Evolutionary conservation across 1,284 basidiomycete species (phyloP).

Genomic region (Ceratobasidium sp.): DNA sequence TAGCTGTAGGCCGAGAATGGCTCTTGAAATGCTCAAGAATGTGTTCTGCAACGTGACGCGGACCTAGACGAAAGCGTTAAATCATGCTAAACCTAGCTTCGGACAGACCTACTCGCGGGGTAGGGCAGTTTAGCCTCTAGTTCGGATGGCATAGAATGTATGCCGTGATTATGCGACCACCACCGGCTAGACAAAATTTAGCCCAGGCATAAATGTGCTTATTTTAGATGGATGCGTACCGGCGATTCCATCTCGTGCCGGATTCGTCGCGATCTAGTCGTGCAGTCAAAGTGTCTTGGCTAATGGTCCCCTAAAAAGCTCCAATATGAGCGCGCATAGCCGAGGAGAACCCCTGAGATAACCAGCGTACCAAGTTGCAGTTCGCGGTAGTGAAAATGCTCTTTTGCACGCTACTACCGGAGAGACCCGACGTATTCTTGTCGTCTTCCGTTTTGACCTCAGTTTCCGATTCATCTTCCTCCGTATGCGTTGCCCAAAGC

Average conservation of each 20-base stretch:
- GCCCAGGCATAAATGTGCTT: not conserved
- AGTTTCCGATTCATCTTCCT: slow-evolving; percentile 33
- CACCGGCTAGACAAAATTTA: slow-evolving; percentile 8
- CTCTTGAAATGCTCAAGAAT: slow-evolving; percentile 40
- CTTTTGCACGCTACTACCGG: slow-evolving; percentile 9
- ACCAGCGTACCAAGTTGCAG: slow-evolving; percentile 6
- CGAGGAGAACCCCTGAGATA: not conserved
- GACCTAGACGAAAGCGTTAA: not conserved
- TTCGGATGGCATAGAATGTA: slow-evolving; percentile 29
- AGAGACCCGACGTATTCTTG: not conserved
- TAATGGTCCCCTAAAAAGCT: slow-evolving; percentile 29
- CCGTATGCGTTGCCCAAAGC: slow-evolving; percentile 21
- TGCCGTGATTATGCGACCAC: slow-evolving; percentile 36
- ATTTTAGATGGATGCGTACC: not conserved
- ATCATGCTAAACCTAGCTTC: not conserved
- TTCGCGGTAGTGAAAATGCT: slow-evolving; percentile 32
- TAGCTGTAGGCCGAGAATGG: slow-evolving; percentile 16
- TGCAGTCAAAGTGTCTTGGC: slow-evolving; percentile 37
- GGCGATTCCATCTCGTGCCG: slow-evolving; percentile 29
- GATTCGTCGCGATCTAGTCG: slow-evolving; percentile 38
- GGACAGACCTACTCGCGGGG: slow-evolving; percentile 10
- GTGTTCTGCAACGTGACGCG: slow-evolving; percentile 33
- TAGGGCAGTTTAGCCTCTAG: slow-evolving; percentile 36
- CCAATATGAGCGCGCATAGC: not conserved
- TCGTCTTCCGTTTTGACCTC: slow-evolving; percentile 1